phyloP scores from a whole-genome alignment of 768 basidiomycete species.

The Boletus rubescentipes region DNA sequence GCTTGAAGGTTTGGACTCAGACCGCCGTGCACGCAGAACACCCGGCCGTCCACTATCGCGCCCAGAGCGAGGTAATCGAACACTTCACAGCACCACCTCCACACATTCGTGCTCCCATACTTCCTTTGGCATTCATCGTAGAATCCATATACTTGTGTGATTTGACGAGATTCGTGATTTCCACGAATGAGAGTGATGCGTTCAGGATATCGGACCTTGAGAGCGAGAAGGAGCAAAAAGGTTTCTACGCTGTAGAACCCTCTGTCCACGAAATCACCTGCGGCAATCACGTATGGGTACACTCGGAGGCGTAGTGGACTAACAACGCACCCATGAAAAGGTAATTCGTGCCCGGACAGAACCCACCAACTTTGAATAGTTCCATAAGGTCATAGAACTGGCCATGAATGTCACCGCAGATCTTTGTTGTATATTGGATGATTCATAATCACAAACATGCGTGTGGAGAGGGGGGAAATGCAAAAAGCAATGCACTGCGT shows the following conservation, averaged over 20 bases:
- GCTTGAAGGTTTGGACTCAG: conserved; percentile 84
- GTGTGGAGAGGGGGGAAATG: background rate
- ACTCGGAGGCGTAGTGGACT: conserved; percentile 3
- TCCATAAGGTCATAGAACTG: conserved; percentile 98
- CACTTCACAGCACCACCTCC: conserved; percentile 98
- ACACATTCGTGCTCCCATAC: conserved; percentile 91
- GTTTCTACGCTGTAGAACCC: conserved; percentile 98
- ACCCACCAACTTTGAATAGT: conserved; percentile 89
- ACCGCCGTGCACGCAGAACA: conserved; percentile 97
- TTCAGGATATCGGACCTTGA: conserved; percentile 97
- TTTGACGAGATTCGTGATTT: conserved; percentile 97
- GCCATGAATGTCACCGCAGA: conserved; percentile 95
- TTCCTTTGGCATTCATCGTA: conserved; percentile 97
- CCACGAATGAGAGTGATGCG: conserved; percentile 96
- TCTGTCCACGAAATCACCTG: conserved; percentile 97
- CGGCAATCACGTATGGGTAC: conserved; percentile 8
- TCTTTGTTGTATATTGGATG: conserved; percentile 41
- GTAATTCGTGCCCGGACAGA: conserved; percentile 92
- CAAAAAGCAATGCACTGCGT: background rate
- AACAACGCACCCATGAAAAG: conserved; percentile 84
- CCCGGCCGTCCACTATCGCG: conserved; percentile 94
- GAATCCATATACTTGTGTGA: conserved; percentile 94
- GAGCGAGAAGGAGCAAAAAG: conserved; percentile 88
- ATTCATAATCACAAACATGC: conserved; percentile 4
- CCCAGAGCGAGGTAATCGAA: conserved; percentile 96